phyloP scores from a whole-genome alignment of 257 asterid genomes.

The Solanum sitiens region DNA sequence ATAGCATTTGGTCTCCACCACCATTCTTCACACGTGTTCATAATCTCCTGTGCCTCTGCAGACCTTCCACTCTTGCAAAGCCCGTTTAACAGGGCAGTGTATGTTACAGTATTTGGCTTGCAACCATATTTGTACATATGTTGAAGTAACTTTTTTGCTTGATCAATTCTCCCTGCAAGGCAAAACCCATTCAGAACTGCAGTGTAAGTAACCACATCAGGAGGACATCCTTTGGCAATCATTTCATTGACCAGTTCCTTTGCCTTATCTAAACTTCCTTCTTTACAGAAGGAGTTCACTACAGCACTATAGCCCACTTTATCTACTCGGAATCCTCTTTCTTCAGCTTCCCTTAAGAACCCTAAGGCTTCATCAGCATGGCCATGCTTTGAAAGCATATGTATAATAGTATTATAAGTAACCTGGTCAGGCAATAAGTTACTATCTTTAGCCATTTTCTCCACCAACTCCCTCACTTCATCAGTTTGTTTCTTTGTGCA shows the following conservation, averaged over 20 bases:
- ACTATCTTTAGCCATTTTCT: constrained; percentile 58
- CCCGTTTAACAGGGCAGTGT: constrained; percentile 70
- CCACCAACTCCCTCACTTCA: constrained; percentile 53
- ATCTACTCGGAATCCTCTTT: constrained; percentile 54
- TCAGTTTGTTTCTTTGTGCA: constrained; percentile 53
- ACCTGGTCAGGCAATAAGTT: constrained; percentile 61
- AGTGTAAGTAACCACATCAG: constrained; percentile 96
- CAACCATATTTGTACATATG: constrained; percentile 83
- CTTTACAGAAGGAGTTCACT: constrained; percentile 56
- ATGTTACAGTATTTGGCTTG: constrained; percentile 77
- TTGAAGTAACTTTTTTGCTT: constrained; percentile 63
- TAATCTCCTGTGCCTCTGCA: constrained; percentile 72
- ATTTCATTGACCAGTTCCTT: constrained; percentile 73
- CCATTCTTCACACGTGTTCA: constrained; percentile 62
- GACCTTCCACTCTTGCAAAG: constrained; percentile 69
- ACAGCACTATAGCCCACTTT: constrained; percentile 72
- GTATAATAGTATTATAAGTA: constrained; percentile 57
- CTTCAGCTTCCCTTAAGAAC: constrained; percentile 69
- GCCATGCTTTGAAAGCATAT: constrained; percentile 69
- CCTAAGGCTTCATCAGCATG: constrained; percentile 61
- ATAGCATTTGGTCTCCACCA: constrained; percentile 89
- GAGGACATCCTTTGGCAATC: constrained; percentile 60
- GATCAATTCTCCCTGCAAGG: constrained; percentile 43
- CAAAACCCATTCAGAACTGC: constrained; percentile 73
- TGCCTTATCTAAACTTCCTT: constrained; percentile 55